Evolutionary conservation across 768 basidiomycete species (phyloP), one percentile per base, ranked within the genome.

Genomic region (Termitomyces eurrhizus): DNA sequence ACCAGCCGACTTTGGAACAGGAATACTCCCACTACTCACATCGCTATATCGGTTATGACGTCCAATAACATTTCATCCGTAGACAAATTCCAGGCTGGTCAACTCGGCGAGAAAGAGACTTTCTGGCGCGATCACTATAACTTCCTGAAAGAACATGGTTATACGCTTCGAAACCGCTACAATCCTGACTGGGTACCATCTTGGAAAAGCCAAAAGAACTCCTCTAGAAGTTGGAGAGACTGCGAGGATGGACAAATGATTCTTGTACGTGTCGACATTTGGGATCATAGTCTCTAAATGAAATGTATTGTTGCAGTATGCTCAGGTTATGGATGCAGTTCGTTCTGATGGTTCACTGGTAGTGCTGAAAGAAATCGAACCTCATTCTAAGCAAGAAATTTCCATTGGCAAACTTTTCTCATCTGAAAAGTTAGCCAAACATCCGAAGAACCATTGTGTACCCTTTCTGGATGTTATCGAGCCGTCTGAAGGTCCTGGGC

Each of bases 61-160:
- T 29, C 26, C 52, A 52, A 21, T 5, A 26, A 26, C 7, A 53
- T 18, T 26, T 14, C 52, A 18, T 26, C 29, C 16, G 39, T 11
- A 18, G 11, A 56, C 39, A 56, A 33, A n/a, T 35, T 33, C 7
- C 11, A 56, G 7, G 29, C 55, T 33, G 55, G 55, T 24, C 32
- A 44, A 21, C 55, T 56, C 33, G 16, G 55, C 44, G 42, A 56
- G 44, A 24, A 14, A 33, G 55, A 56, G 24, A 33, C 13, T 7
- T 55, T 55, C 42, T 55, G 53, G 53, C 53, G 53, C 3, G 39
- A 55, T 41, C 53, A 55, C 53, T 42, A 29, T 55, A 16, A 55
- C 13, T 55, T 55, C 18, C 16, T 55, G 29, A 55, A 55, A 55
- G 39, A 39, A 4, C 39, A 12, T 32, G 53, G 39, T 42, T 54